phyloP scores from a whole-genome alignment of 2,329 filamentous ascomycete species.

The Paraconiothyrium brasiliense region DNA sequence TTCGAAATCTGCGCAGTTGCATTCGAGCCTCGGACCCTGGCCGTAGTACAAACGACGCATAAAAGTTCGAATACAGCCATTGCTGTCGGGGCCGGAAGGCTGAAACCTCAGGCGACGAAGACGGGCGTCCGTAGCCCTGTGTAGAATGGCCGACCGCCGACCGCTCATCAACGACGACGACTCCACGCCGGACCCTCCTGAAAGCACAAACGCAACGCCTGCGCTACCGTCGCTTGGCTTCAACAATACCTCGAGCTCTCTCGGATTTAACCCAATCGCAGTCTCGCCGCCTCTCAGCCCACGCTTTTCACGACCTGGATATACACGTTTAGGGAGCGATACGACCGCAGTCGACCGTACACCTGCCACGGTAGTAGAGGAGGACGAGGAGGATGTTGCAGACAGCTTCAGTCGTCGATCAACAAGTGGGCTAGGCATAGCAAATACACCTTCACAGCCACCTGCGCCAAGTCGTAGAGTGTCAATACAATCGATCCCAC shows the following conservation, averaged over 20 bases:
- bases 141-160: conserved; percentile 43
- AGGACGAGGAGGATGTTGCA: conserved; percentile 46
- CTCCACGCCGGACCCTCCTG: conserved; percentile 34
- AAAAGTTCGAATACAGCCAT: background rate
- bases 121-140: conserved; percentile 14
- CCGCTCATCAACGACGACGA: conserved; percentile 36
- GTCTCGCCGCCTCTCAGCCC: conserved; percentile 34
- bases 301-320: conserved; percentile 44
- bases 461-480: conserved; percentile 19
- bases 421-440: conserved; percentile 49
- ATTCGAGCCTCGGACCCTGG: background rate
- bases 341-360: conserved; percentile 43
- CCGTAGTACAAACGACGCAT: background rate
- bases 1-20: background rate
- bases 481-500: conserved; percentile 36
- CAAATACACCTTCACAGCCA: conserved; percentile 20
- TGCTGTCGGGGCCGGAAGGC: conserved; percentile 14
- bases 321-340: conserved; percentile 48
- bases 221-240: conserved; percentile 42
- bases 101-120: conserved; percentile 28
- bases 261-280: conserved; percentile 29
- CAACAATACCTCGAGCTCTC: conserved; percentile 31
- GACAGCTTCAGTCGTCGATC: conserved; percentile 30
- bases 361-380: conserved; percentile 37
- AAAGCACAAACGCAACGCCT: conserved; percentile 34